Evolutionary conservation across 108 stramenopile genomes (phyloP).

Genomic region (Cyclotella baltica): DNA sequence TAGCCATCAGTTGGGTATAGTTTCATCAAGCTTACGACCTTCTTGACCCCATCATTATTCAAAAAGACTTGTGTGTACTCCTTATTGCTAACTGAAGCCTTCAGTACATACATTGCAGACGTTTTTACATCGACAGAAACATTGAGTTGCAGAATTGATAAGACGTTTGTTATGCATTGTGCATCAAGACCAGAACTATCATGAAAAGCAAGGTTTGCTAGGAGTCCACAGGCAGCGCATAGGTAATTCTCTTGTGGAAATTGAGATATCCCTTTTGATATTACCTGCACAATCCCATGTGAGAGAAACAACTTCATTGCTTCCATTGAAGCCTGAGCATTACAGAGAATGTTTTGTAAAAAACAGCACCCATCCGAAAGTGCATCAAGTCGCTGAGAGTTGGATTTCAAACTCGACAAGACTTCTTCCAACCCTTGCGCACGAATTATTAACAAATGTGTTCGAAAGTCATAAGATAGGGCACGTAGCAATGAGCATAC

Average conservation of each 20-base stretch:
- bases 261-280: conserved; percentile 1
- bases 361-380: conserved; percentile 39
- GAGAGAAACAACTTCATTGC: conserved; percentile 4
- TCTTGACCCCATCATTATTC: conserved; percentile 7
- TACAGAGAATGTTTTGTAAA: conserved; percentile 47
- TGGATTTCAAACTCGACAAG: conserved; percentile 37
- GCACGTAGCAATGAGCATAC: conserved; percentile 44
- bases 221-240: conserved; percentile 20
- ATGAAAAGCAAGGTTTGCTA: conserved; percentile 27
- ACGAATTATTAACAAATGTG: conserved; percentile 26
- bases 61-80: neutral
- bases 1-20: neutral
- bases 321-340: conserved; percentile 8
- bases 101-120: conserved; percentile 19
- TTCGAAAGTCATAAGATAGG: conserved; percentile 46
- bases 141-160: neutral
- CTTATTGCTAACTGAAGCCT: conserved; percentile 4
- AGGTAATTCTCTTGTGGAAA: conserved; percentile 7
- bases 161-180: neutral
- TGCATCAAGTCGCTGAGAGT: conserved; percentile 21
- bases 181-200: conserved; percentile 7
- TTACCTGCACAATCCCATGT: neutral
- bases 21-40: neutral
- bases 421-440: conserved; percentile 42
- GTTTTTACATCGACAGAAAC: neutral